Percentiles rank a stretch among this genome's conserved stretches.
phyloP scores from a whole-genome alignment of 257 asterid genomes.

The Solanum sitiens region DNA sequence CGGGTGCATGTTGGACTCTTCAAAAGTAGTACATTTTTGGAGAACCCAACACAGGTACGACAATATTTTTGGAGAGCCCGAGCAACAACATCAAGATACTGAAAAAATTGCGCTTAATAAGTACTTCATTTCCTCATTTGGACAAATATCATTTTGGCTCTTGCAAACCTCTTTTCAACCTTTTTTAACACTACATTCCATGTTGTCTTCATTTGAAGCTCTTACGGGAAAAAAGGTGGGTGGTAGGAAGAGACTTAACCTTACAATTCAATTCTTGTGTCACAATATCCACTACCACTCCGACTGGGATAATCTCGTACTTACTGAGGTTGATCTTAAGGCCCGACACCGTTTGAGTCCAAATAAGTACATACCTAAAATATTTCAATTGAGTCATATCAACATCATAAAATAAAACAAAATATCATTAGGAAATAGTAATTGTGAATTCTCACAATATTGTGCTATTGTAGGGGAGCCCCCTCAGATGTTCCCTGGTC shows the following conservation, averaged over 20 bases:
- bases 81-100: background rate
- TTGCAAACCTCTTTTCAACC: background rate
- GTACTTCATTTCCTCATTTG: background rate
- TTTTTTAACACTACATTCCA: background rate
- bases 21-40: background rate
- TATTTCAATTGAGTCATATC: background rate
- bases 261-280: background rate
- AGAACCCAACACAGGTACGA: background rate
- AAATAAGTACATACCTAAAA: background rate
- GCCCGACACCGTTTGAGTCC: background rate
- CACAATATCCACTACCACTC: background rate
- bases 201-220: background rate
- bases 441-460: background rate
- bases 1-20: background rate
- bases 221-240: background rate
- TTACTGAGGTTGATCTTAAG: background rate
- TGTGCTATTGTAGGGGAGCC: background rate
- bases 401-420: background rate
- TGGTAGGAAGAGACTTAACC: background rate
- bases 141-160: background rate
- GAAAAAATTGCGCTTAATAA: background rate
- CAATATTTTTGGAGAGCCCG: background rate
- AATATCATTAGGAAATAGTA: background rate
- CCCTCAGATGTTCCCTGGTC: background rate
- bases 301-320: background rate